phyloP scores from a whole-genome alignment of 2,329 filamentous ascomycete genomes.

The Aureobasidium pullulans region DNA sequence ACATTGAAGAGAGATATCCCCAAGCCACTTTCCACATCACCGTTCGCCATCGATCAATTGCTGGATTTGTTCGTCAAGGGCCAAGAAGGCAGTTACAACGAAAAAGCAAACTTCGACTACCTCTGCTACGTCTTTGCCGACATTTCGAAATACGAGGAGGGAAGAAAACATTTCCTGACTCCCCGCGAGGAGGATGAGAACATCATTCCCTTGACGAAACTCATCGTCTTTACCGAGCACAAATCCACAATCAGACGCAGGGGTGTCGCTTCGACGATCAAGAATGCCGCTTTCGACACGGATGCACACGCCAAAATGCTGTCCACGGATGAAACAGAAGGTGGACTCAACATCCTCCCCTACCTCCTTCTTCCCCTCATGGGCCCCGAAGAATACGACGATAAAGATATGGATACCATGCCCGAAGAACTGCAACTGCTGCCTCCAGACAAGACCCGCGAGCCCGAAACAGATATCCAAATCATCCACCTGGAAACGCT shows the following conservation, averaged over 20 bases:
- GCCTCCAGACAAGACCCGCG: conserved; percentile 80
- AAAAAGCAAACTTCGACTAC: conserved; percentile 81
- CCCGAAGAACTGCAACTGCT: conserved; percentile 83
- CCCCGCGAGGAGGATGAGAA: conserved; percentile 63
- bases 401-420: conserved; percentile 82
- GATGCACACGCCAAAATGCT: conserved; percentile 53
- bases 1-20: conserved; percentile 61
- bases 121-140: conserved; percentile 92
- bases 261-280: conserved; percentile 94
- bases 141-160: conserved; percentile 65
- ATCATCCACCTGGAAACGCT: conserved; percentile 86
- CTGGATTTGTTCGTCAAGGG: conserved; percentile 96
- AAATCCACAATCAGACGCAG: conserved; percentile 72
- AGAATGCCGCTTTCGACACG: conserved; percentile 84
- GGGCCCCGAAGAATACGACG: conserved; percentile 78
- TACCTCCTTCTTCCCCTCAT: conserved; percentile 85
- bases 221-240: conserved; percentile 92
- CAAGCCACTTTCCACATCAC: conserved; percentile 62
- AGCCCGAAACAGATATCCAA: conserved; percentile 67
- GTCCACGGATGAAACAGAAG: conserved; percentile 39
- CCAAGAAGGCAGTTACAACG: conserved; percentile 73
- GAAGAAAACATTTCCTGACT: conserved; percentile 48
- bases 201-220: conserved; percentile 81
- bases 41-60: conserved; percentile 76
- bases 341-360: conserved; percentile 72